A percentile compares a stretch with the other conserved stretches of the same genome.
These are phyloP conservation scores for Marsdenia floribunda DNA, from an alignment of 257 asterid genomes.

Conservation along the genomic window DNA sequence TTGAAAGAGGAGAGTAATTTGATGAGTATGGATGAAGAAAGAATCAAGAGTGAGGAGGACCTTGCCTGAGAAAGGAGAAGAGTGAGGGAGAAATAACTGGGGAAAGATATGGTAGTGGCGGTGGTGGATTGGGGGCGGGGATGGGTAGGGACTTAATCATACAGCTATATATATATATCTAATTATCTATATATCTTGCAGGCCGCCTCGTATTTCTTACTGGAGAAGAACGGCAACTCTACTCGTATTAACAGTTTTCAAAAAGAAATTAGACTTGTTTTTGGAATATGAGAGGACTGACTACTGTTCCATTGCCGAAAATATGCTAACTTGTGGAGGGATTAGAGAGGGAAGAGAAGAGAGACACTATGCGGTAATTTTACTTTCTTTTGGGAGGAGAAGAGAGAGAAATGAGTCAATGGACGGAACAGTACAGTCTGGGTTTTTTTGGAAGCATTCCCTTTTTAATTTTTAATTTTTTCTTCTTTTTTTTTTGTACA, in stretches of 20 bases:
- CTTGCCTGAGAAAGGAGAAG: neutral
- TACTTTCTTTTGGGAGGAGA: neutral
- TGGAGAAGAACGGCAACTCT: no score
- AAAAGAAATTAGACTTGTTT: neutral
- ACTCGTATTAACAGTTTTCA: no score
- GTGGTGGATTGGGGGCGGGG: neutral
- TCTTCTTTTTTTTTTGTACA: neutral
- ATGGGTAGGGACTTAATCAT: neutral
- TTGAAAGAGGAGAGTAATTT: neutral
- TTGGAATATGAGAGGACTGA: neutral
- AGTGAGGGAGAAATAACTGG: neutral
- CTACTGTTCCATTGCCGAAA: neutral
- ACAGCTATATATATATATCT: no score
- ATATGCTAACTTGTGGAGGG: neutral
- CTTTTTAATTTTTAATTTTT: neutral
- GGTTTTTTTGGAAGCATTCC: constrained; percentile 2
- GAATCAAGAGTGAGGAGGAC: neutral
- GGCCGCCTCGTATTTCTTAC: no score
- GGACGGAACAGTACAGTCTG: neutral
- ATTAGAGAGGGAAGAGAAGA: no score
- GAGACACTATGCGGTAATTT: no score
- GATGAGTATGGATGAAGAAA: neutral
- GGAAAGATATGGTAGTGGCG: neutral
- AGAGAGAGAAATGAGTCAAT: neutral
- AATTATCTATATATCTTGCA: no score